phyloP scores from a whole-genome alignment of 148 eudicot genomes.

The Mesembryanthemum crystallinum region DNA sequence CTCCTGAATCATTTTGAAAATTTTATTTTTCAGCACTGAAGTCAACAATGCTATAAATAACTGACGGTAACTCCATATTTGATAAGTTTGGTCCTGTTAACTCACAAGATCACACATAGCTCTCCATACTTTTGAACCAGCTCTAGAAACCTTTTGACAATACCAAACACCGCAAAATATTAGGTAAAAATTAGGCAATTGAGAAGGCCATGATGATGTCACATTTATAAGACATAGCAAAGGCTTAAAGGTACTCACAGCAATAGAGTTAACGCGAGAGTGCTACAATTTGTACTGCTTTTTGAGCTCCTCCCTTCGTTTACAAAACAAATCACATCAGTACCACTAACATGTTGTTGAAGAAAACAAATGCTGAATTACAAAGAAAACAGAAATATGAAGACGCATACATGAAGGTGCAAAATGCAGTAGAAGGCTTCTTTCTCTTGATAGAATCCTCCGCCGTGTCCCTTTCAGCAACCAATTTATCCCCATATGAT shows the following conservation, averaged over 20 bases:
- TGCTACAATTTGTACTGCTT: constrained; percentile 23
- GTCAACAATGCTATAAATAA: neutral
- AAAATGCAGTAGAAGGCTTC: constrained; percentile 23
- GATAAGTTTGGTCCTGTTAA: neutral
- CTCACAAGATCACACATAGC: constrained; percentile 30
- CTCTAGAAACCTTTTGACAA: constrained; percentile 16
- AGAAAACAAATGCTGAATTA: neutral
- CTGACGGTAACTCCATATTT: neutral
- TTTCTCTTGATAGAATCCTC: constrained; percentile 27
- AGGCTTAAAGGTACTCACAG: constrained; percentile 15
- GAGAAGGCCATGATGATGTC: neutral
- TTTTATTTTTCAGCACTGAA: neutral
- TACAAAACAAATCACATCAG: constrained; percentile 11
- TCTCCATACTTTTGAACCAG: constrained; percentile 30
- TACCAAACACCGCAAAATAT: neutral
- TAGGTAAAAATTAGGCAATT: neutral
- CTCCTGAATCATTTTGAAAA: neutral
- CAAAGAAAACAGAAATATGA: neutral
- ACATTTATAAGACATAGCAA: neutral
- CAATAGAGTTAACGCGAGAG: neutral
- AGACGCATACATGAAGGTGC: constrained; percentile 26
- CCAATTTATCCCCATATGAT: constrained; percentile 3
- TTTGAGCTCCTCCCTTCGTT: constrained; percentile 32
- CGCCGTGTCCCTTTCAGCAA: neutral
- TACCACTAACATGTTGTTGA: neutral